These are phyloP conservation scores for Fusarium caatingaense DNA, from an alignment of 2,329 filamentous ascomycete genomes.

Conservation along the genomic window DNA sequence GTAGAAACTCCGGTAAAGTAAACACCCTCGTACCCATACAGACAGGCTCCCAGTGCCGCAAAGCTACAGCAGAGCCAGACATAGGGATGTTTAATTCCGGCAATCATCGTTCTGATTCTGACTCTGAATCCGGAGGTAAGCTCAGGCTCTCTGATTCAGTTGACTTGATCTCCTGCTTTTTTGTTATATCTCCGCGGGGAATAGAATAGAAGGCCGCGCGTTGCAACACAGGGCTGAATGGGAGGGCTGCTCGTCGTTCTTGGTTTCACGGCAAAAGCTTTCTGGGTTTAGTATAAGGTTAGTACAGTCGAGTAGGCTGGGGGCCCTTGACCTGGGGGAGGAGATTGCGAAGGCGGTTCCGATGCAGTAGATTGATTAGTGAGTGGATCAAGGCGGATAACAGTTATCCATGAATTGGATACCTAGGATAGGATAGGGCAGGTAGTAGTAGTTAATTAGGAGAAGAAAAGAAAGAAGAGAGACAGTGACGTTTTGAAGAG, in stretches of 20 bases:
- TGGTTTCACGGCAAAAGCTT: background rate
- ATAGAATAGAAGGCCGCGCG: slow-evolving; percentile 4
- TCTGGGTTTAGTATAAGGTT: slow-evolving; percentile 1
- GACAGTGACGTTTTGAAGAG: background rate
- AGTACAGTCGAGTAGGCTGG: background rate
- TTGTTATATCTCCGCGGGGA: background rate
- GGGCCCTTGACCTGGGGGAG: background rate
- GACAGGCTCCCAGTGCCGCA: slow-evolving; percentile 51
- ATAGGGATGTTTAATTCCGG: slow-evolving; percentile 44
- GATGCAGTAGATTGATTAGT: background rate
- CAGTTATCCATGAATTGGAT: background rate
- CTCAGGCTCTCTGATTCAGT: slow-evolving; percentile 20
- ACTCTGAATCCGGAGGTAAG: background rate
- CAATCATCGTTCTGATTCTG: background rate
- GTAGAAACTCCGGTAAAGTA: slow-evolving; percentile 52
- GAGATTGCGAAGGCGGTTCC: slow-evolving; percentile 1
- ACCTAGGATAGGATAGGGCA: background rate
- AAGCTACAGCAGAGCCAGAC: slow-evolving; percentile 51
- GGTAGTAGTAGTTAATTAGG: background rate
- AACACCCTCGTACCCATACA: slow-evolving; percentile 54
- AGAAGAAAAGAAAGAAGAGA: background rate
- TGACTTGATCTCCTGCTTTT: slow-evolving; percentile 14
- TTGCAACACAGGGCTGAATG: slow-evolving; percentile 31
- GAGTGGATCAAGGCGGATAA: background rate
- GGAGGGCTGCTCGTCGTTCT: background rate